Conservation (phyloP, 2,329 filamentous ascomycete genomes). For the Arthrobotrys sphaeroides region DNA sequence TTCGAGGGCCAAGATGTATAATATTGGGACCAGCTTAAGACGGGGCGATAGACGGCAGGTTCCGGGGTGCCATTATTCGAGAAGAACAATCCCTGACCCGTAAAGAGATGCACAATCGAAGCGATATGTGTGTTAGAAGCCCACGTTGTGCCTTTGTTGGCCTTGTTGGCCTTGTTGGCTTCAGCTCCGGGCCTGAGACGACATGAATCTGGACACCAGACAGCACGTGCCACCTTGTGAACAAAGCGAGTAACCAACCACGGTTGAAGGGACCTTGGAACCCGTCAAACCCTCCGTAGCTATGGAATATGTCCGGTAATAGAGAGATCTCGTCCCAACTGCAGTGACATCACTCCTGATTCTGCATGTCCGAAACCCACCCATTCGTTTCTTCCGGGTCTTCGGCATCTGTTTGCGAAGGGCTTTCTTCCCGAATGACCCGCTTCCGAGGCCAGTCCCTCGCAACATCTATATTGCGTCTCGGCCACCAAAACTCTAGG, state of each 20-base stretch:
- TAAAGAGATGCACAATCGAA: neutral
- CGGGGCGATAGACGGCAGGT: no score
- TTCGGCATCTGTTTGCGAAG: conserved; percentile 42
- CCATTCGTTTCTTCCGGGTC: conserved; percentile 15
- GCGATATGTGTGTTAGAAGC: neutral
- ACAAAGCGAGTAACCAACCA: conserved; percentile 46
- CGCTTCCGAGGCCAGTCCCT: conserved; percentile 88
- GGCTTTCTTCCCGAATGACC: conserved; percentile 27
- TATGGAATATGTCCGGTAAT: no score
- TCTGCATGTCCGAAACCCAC: conserved; percentile 44
- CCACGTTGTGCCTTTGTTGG: conserved; percentile 45
- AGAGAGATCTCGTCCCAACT: neutral
- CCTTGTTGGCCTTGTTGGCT: conserved; percentile 1
- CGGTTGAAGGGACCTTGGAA: no score
- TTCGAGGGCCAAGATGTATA: neutral
- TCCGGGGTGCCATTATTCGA: neutral
- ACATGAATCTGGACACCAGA: neutral
- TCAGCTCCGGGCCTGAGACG: conserved; percentile 4
- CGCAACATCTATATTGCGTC: conserved; percentile 86
- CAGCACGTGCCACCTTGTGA: conserved; percentile 36
- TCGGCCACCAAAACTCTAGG: conserved; percentile 85
- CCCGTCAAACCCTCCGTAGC: no score
- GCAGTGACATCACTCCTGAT: conserved; percentile 20
- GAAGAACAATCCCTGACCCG: neutral
- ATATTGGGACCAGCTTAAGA: neutral